phyloP scores from a whole-genome alignment of 345 rosid species.

The Brassica incana region DNA sequence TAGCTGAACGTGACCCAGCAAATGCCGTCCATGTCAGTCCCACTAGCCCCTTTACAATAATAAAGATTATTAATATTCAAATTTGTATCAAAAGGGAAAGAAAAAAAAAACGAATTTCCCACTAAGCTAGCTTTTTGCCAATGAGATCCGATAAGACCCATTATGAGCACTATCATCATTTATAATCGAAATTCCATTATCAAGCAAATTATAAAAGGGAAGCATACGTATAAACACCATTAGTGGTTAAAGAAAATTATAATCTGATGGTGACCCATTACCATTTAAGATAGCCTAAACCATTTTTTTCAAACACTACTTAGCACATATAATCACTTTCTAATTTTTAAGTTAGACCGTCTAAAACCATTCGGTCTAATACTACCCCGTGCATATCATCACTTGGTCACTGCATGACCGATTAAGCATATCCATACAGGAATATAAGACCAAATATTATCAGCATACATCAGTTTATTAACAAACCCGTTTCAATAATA shows the following conservation, averaged over 20 bases:
- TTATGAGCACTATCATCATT: conserved; percentile 24
- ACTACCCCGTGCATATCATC: neutral
- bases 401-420: neutral
- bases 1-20: conserved; percentile 51
- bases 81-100: neutral
- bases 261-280: neutral
- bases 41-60: conserved; percentile 62
- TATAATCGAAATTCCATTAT: conserved; percentile 16
- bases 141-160: conserved; percentile 22
- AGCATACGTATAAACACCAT: conserved; percentile 5
- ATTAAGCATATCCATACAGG: neutral
- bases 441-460: neutral
- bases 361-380: neutral
- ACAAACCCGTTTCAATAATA: neutral
- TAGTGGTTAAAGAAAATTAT: conserved; percentile 9
- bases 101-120: neutral
- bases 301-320: conserved; percentile 22
- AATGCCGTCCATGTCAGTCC: conserved; percentile 86
- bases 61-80: neutral
- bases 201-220: conserved; percentile 5
- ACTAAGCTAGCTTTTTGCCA: conserved; percentile 22
- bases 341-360: neutral
- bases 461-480: neutral
- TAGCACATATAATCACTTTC: neutral
- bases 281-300: neutral